Conservation (phyloP, 306 rosid genomes). For the Cicer arietinum region DNA sequence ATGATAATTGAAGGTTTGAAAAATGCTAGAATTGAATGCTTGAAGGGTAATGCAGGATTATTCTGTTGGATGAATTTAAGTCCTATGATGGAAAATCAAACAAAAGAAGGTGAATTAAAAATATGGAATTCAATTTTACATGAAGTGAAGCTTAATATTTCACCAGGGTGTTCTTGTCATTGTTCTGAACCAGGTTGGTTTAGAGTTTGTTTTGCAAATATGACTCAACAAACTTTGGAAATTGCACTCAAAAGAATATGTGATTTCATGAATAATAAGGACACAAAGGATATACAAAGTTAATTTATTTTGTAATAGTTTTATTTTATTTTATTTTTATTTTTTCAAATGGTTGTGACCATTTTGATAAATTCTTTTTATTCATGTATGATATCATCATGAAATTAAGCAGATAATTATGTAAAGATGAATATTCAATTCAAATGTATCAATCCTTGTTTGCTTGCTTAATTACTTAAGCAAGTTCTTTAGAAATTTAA, state of each 20-base stretch:
- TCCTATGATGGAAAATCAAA: conserved; percentile 60
- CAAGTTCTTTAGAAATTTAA: conserved; percentile 53
- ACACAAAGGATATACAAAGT: conserved; percentile 21
- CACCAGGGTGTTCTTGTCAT: conserved; percentile 93
- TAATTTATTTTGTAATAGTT: not conserved
- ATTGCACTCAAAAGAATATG: conserved; percentile 75
- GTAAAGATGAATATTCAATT: conserved; percentile 43
- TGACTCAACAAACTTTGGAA: conserved; percentile 72
- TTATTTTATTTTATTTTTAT: not conserved
- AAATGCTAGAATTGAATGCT: conserved; percentile 72
- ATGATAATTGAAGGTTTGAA: conserved; percentile 78
- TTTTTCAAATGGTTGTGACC: conserved; percentile 63
- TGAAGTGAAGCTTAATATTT: conserved; percentile 75
- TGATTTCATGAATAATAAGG: conserved; percentile 54
- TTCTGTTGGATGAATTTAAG: conserved; percentile 95
- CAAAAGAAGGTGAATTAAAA: conserved; percentile 71
- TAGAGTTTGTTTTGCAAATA: conserved; percentile 93
- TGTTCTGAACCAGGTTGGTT: conserved; percentile 97
- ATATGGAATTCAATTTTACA: conserved; percentile 66
- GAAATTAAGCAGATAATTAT: conserved; percentile 18
- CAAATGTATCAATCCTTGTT: conserved; percentile 50
- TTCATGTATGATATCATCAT: too few species aligned
- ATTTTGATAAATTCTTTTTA: conserved; percentile 52
- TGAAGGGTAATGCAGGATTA: conserved; percentile 89
- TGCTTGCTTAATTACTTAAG: conserved; percentile 67